phyloP scores from a whole-genome alignment of 1,284 basidiomycete species.

The Trametes pubescens region DNA sequence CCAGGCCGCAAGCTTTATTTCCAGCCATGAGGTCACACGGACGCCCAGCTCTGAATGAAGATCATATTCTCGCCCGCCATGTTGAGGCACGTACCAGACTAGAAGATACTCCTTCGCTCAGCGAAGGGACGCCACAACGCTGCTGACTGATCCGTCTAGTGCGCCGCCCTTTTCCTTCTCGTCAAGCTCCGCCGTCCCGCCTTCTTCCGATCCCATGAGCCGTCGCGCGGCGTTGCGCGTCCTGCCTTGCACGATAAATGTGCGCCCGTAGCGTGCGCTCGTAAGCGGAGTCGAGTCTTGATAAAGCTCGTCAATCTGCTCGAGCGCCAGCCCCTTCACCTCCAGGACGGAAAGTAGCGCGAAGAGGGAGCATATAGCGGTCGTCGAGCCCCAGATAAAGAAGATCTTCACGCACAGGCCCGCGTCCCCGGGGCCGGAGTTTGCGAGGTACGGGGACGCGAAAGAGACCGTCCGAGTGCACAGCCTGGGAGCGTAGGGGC shows the following conservation, averaged over 20 bases:
- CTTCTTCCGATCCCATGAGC: not conserved
- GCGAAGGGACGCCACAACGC: not conserved
- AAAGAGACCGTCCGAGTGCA: slow-evolving; percentile 8
- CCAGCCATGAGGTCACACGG: too few species aligned
- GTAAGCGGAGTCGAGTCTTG: slow-evolving; percentile 50
- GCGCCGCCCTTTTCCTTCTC: not conserved
- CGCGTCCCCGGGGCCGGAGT: slow-evolving; percentile 6
- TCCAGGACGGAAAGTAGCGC: slow-evolving; percentile 82
- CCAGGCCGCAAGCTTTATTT: too few species aligned
- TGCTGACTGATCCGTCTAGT: not conserved
- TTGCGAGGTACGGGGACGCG: slow-evolving; percentile 5
- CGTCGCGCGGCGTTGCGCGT: not conserved
- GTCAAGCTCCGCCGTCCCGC: not conserved
- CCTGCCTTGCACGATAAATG: not conserved
- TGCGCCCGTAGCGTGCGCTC: slow-evolving; percentile 39
- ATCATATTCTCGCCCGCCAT: too few species aligned
- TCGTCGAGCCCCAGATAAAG: slow-evolving; percentile 79
- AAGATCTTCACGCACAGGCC: slow-evolving; percentile 8
- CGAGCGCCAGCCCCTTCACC: slow-evolving; percentile 75
- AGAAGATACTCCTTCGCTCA: not conserved
- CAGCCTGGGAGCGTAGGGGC: slow-evolving; percentile 77
- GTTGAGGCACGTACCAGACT: not conserved
- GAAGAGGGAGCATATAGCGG: slow-evolving; percentile 64
- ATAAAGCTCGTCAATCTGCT: slow-evolving; percentile 56
- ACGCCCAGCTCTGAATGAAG: too few species aligned